phyloP scores from a whole-genome alignment of 805 yeast genomes.

The Priceomyces castillae region DNA sequence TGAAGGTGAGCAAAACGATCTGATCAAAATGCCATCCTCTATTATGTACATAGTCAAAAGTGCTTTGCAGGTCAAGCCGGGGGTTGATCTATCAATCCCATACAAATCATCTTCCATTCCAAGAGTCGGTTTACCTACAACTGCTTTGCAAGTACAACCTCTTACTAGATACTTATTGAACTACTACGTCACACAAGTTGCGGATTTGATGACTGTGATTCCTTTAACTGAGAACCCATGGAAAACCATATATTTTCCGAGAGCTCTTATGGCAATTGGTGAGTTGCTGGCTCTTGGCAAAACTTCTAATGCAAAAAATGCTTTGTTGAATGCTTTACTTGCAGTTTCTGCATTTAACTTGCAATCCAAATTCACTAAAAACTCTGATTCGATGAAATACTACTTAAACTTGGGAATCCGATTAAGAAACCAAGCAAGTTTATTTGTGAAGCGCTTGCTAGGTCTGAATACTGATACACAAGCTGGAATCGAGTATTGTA shows the following conservation, averaged over 20 bases:
- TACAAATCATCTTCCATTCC: conserved; percentile 16
- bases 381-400: conserved; percentile 63
- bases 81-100: conserved; percentile 38
- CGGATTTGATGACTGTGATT: conserved; percentile 73
- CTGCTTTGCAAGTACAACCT: conserved; percentile 64
- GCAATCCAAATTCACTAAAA: conserved; percentile 66
- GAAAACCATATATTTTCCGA: conserved; percentile 81
- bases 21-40: conserved; percentile 49
- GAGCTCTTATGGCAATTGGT: conserved; percentile 80
- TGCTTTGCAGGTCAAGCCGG: conserved; percentile 41
- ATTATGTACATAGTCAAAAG: conserved; percentile 50
- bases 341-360: conserved; percentile 82
- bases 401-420: conserved; percentile 72
- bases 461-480: conserved; percentile 31
- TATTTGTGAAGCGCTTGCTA: conserved; percentile 58
- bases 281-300: conserved; percentile 71
- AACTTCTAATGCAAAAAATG: conserved; percentile 74
- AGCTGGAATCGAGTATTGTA: conserved; percentile 44
- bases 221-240: conserved; percentile 78
- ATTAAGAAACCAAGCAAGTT: conserved; percentile 70
- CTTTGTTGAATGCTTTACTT: conserved; percentile 70
- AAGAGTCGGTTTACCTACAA: conserved; percentile 46
- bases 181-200: conserved; percentile 72
- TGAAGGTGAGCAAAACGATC: conserved; percentile 30
- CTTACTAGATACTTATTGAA: conserved; percentile 68